Base-by-base conservation (phyloP, 208 protist genomes). In the Trypanosoma caninum region DNA sequence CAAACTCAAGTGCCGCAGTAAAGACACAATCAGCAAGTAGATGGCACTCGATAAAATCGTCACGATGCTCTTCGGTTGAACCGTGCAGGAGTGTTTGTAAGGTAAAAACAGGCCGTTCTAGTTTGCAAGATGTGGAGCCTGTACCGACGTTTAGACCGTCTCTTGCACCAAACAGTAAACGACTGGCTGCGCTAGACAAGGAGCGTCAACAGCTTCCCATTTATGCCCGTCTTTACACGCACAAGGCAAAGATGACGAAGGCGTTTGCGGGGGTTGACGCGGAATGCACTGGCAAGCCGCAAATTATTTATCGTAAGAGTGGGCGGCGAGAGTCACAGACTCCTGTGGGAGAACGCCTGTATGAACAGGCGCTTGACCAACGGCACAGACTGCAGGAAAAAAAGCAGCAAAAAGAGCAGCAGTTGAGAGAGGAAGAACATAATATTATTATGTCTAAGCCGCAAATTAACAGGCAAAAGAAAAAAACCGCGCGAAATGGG, bases 141-240 rank as follows among this genome's bases (percentile, higher is more conserved):
- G 2, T 37, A 33, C 48, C 59, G 10, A 54, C 59, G 11, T 65
- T 65, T 30, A 54, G 37, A 28, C 59, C 59, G 7, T 35, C 35
- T 38, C 47, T 65, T 54, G 59, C 59, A 11, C 59, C 59, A 46
- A 14, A 37, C 0, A 65, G 59, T 54, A 33, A 47, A 35, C 2
- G 31, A 20, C 35, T 65, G 11, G 59, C 22, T 25, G 46, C 59
- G 22, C 1, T 48, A 27, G 37, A 65, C 16, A 1, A 13, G 20
- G 11, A 41, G 16, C 59, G 59, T 46, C 35, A 2, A 2, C 18
- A 42, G 34, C 35, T 22, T 33, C 59, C 59, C 10, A 56, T 48
- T 0, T 65, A 65, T 45, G 59, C 47, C 0, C 59, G 59, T 16
- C 35, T 65, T 14, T 37, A 65, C 23, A 48, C 59, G 5, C 59